phyloP scores from a whole-genome alignment of 108 stramenopile genomes.

The Pseudonitzschia pungens region DNA sequence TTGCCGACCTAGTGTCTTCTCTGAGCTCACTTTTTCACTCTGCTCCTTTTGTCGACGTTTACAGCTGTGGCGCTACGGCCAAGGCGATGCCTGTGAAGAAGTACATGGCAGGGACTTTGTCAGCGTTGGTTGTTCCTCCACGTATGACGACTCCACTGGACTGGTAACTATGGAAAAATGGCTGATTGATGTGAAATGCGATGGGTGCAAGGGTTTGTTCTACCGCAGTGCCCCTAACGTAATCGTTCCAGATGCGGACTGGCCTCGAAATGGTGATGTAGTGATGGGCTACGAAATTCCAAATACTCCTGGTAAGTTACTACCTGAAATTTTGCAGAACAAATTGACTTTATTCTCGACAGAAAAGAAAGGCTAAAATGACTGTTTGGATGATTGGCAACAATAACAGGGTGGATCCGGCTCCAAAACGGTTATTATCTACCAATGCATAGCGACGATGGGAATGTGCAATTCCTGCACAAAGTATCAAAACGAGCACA shows the following conservation, averaged over 20 bases:
- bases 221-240: slow-evolving; percentile 79
- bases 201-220: slow-evolving; percentile 80
- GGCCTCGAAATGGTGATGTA: slow-evolving; percentile 90
- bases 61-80: slow-evolving; percentile 84
- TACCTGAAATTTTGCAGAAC: not conserved
- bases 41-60: not conserved
- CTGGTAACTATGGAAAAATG: slow-evolving; percentile 78
- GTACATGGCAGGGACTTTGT: slow-evolving; percentile 75
- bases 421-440: slow-evolving; percentile 91
- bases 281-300: slow-evolving; percentile 84
- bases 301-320: slow-evolving; percentile 62
- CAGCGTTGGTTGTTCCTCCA: slow-evolving; percentile 78
- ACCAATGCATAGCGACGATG: slow-evolving; percentile 81
- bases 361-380: not conserved
- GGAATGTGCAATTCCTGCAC: slow-evolving; percentile 65
- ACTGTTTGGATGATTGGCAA: not conserved
- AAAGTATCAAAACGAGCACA: slow-evolving; percentile 70
- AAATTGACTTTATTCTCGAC: not conserved
- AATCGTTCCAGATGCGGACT: slow-evolving; percentile 90
- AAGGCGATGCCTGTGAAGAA: slow-evolving; percentile 71
- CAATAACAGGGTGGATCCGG: slow-evolving; percentile 69
- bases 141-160: slow-evolving; percentile 54
- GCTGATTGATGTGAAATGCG: slow-evolving; percentile 85
- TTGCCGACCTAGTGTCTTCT: no score
- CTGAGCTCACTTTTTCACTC: not conserved